phyloP scores from a whole-genome alignment of 345 rosid species.

The Eucalyptus coolabah region DNA sequence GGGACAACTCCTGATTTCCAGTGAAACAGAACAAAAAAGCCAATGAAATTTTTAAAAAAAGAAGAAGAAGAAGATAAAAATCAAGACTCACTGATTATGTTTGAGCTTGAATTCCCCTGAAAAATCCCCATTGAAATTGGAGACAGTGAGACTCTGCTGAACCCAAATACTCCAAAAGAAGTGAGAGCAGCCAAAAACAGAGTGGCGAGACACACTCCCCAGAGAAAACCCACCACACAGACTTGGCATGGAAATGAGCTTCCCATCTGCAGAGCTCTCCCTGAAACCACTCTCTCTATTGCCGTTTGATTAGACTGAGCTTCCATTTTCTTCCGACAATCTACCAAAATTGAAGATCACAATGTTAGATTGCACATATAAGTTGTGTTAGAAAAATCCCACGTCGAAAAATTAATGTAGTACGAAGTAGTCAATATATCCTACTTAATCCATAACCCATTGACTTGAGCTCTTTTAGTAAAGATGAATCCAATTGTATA shows the following conservation, averaged over 20 bases:
- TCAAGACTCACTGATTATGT: slow-evolving; percentile 27
- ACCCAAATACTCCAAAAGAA: slow-evolving; percentile 49
- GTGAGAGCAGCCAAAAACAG: slow-evolving; percentile 75
- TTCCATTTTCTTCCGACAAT: slow-evolving; percentile 26
- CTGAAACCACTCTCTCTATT: slow-evolving; percentile 70
- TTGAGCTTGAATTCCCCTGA: slow-evolving; percentile 46
- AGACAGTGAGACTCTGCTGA: slow-evolving; percentile 40
- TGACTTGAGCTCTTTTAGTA: neutral
- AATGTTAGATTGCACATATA: neutral
- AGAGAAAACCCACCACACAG: slow-evolving; percentile 75
- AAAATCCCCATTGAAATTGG: slow-evolving; percentile 22
- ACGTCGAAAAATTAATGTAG: rapidly evolving
- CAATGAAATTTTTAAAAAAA: neutral
- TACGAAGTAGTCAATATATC: neutral
- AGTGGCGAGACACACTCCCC: slow-evolving; percentile 77
- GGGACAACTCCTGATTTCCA: neutral
- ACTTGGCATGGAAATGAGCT: slow-evolving; percentile 85
- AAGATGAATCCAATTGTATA: neutral
- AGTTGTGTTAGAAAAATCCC: neutral
- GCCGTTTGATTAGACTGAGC: slow-evolving; percentile 35
- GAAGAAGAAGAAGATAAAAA: too few species aligned
- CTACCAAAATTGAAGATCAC: neutral
- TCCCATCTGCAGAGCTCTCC: slow-evolving; percentile 69
- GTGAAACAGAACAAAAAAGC: neutral
- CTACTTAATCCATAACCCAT: neutral